Percentiles rank a stretch among this genome's conserved stretches.
phyloP scores from a whole-genome alignment of 1,284 basidiomycete genomes.

The Sphagnurus paluster region DNA sequence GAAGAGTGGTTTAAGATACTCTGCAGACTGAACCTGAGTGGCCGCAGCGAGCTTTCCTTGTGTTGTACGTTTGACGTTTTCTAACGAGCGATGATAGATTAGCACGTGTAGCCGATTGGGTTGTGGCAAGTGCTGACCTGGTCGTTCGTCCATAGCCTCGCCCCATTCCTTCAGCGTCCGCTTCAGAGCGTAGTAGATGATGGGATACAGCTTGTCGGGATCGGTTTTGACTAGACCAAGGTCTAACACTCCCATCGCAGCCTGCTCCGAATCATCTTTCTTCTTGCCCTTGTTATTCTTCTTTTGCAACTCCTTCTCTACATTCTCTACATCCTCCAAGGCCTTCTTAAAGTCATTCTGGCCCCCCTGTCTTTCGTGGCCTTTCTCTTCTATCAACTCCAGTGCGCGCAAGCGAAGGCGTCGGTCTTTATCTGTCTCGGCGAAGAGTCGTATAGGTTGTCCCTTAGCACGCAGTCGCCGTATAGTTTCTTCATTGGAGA shows the following conservation, averaged over 20 bases:
- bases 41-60: constrained; percentile 95
- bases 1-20: constrained; percentile 97
- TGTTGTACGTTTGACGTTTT: constrained; percentile 79
- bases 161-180: constrained; percentile 94
- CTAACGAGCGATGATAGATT: constrained; percentile 33
- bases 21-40: constrained; percentile 92
- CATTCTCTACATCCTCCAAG: constrained; percentile 87
- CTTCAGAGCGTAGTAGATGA: constrained; percentile 98
- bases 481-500: constrained; percentile 91
- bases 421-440: constrained; percentile 92
- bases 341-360: constrained; percentile 96
- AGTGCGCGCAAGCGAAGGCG: constrained; percentile 87
- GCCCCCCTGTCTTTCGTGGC: constrained; percentile 71
- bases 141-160: constrained; percentile 88
- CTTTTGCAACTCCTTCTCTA: constrained; percentile 69
- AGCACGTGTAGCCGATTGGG: neutral
- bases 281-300: constrained; percentile 65
- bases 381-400: constrained; percentile 91
- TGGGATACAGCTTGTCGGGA: constrained; percentile 94
- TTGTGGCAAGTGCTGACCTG: constrained; percentile 70
- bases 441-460: constrained; percentile 94
- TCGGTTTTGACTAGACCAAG: constrained; percentile 85
- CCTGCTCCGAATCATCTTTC: constrained; percentile 54
- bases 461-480: constrained; percentile 87
- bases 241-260: constrained; percentile 65